These are phyloP conservation scores for Tilletia walkeri DNA, from an alignment of 1,284 basidiomycete genomes.

Conservation along the genomic window DNA sequence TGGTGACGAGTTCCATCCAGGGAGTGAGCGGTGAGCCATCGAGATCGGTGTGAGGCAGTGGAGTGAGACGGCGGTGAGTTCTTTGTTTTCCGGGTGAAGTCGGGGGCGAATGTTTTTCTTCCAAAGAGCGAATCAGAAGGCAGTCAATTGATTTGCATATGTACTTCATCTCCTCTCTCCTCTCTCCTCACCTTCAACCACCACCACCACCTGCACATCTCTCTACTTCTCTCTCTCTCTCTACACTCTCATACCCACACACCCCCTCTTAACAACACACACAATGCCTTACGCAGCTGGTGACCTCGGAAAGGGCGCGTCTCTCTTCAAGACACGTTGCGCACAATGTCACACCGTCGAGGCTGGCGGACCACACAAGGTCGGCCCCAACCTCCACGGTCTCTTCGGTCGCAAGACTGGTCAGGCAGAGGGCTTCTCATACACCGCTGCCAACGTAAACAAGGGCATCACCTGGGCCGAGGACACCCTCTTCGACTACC, in stretches of 20 bases:
- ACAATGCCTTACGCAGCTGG: slow-evolving; percentile 47
- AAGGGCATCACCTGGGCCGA: slow-evolving; percentile 84
- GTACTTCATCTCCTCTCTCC: background rate
- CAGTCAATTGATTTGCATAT: too few relatives aligned
- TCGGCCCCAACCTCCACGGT: slow-evolving; percentile 94
- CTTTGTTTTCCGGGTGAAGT: too few relatives aligned
- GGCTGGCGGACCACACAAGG: slow-evolving; percentile 77
- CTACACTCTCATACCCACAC: background rate
- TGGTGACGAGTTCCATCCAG: too few relatives aligned
- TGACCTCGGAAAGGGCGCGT: slow-evolving; percentile 50
- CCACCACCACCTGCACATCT: background rate
- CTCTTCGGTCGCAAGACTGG: slow-evolving; percentile 82
- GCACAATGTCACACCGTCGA: slow-evolving; percentile 94
- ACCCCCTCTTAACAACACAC: background rate
- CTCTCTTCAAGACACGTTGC: slow-evolving; percentile 72
- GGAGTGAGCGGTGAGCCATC: too few relatives aligned
- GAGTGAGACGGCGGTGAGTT: too few relatives aligned
- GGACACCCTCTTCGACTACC: slow-evolving; percentile 86
- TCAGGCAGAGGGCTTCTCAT: slow-evolving; percentile 73
- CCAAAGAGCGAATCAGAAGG: too few relatives aligned
- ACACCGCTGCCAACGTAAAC: slow-evolving; percentile 94
- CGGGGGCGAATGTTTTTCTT: too few relatives aligned
- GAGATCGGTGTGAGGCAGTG: too few relatives aligned
- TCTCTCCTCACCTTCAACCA: background rate
- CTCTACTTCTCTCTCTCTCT: background rate